Evolutionary conservation across 1,284 basidiomycete genomes (phyloP).

Genomic region (Neonothopanus nambi): DNA sequence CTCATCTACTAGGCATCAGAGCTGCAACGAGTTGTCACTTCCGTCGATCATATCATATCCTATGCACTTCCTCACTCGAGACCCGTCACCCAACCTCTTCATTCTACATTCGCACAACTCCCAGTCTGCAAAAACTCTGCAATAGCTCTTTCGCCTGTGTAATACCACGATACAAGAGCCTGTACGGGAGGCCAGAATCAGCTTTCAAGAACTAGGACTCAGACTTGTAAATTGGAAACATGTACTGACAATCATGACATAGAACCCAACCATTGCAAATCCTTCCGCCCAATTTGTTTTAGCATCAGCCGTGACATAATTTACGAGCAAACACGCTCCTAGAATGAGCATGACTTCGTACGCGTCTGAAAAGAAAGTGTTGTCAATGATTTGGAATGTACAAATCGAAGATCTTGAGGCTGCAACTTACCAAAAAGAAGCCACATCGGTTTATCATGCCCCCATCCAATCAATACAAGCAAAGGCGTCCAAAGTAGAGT

Average conservation of each 20-base stretch:
- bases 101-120: too few species aligned
- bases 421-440: conserved; percentile 40
- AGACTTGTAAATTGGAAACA: background rate
- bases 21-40: too few species aligned
- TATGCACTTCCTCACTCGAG: too few species aligned
- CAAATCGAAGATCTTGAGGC: too few species aligned
- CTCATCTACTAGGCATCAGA: too few species aligned
- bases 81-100: too few species aligned
- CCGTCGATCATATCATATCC: too few species aligned
- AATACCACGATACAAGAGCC: conserved; percentile 10
- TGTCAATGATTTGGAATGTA: background rate
- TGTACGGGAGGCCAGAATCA: background rate
- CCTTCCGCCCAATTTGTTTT: conserved; percentile 52
- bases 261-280: conserved; percentile 41
- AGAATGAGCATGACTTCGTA: conserved; percentile 45
- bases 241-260: conserved; percentile 46
- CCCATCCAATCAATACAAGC: conserved; percentile 15
- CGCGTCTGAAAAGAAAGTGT: conserved; percentile 30
- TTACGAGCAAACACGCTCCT: conserved; percentile 47
- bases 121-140: too few species aligned
- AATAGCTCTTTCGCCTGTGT: background rate
- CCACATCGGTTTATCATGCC: conserved; percentile 5
- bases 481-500: conserved; percentile 14
- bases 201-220: background rate
- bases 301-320: conserved; percentile 47